phyloP scores from a whole-genome alignment of 495 filamentous ascomycete genomes.

The Penicillium ucsense region DNA sequence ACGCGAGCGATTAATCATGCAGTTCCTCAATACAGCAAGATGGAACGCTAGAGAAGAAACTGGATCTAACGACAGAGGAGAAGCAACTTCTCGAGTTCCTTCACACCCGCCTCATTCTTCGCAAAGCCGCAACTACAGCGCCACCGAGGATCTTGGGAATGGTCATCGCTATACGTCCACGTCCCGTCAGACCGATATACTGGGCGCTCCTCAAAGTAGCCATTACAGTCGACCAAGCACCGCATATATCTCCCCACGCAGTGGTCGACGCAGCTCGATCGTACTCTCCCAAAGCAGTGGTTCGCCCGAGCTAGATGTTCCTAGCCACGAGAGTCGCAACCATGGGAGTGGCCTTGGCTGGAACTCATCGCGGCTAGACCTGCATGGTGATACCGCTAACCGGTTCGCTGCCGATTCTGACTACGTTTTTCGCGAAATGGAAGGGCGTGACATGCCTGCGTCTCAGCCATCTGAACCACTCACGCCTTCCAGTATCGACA shows the following conservation, averaged over 20 bases:
- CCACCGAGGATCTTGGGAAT: slow-evolving; percentile 33
- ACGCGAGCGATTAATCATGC: slow-evolving; percentile 48
- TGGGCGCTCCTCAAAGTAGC: slow-evolving; percentile 20
- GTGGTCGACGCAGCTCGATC: slow-evolving; percentile 37
- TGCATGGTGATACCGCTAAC: slow-evolving; percentile 16
- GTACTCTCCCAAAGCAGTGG: slow-evolving; percentile 31
- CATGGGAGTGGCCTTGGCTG: slow-evolving; percentile 27
- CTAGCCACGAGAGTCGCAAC: slow-evolving; percentile 22
- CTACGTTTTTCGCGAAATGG: slow-evolving; percentile 4
- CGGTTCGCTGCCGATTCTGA: slow-evolving; percentile 9
- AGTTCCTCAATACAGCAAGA: slow-evolving; percentile 42
- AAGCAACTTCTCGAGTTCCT: slow-evolving; percentile 20
- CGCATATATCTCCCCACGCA: slow-evolving; percentile 12
- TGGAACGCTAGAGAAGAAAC: slow-evolving; percentile 30
- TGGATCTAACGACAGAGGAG: slow-evolving; percentile 24
- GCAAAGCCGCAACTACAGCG: slow-evolving; percentile 27
- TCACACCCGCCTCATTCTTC: slow-evolving; percentile 18
- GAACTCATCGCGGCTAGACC: slow-evolving; percentile 29
- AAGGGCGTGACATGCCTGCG: neutral
- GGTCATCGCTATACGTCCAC: slow-evolving; percentile 30
- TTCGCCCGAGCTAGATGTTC: slow-evolving; percentile 9
- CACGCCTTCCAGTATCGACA: neutral
- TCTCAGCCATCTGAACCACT: slow-evolving; percentile 7
- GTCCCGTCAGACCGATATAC: slow-evolving; percentile 15
- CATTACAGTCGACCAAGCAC: slow-evolving; percentile 14